phyloP scores from a whole-genome alignment of 129 eudicot genomes.

The Chrysanthemum makinoi region DNA sequence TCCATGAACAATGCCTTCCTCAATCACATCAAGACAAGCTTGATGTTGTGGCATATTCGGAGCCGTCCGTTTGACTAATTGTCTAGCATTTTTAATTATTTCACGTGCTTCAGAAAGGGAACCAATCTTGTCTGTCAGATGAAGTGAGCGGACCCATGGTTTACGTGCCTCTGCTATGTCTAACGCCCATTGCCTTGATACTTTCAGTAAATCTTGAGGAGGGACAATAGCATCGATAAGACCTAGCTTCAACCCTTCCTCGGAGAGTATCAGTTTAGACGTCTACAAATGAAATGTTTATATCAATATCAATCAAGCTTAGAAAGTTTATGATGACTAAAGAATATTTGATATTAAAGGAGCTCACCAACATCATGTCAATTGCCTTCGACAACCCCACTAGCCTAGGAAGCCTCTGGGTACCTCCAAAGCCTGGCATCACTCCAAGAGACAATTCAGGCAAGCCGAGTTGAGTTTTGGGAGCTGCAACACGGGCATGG shows the following conservation, averaged over 20 bases:
- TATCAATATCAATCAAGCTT: conserved; percentile 10
- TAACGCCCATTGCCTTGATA: conserved; percentile 76
- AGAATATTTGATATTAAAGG: background rate
- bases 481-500: conserved; percentile 91
- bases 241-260: conserved; percentile 83
- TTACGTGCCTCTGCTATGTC: conserved; percentile 77
- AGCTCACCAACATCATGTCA: conserved; percentile 88
- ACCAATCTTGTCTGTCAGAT: conserved; percentile 73
- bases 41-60: conserved; percentile 91
- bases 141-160: conserved; percentile 89
- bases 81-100: conserved; percentile 54
- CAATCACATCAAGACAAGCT: conserved; percentile 85
- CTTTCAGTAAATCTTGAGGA: conserved; percentile 64
- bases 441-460: conserved; percentile 95
- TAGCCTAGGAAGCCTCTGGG: conserved; percentile 98
- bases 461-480: conserved; percentile 82
- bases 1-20: conserved; percentile 82
- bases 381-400: conserved; percentile 79
- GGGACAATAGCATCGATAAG: conserved; percentile 79
- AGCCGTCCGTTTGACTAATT: conserved; percentile 64
- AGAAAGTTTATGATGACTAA: conserved; percentile 5
- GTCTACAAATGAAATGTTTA: conserved; percentile 39
- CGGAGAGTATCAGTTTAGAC: conserved; percentile 76
- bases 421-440: conserved; percentile 97
- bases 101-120: conserved; percentile 74